Conservation (phyloP, 129 eudicot species). For the Centella asiatica region DNA sequence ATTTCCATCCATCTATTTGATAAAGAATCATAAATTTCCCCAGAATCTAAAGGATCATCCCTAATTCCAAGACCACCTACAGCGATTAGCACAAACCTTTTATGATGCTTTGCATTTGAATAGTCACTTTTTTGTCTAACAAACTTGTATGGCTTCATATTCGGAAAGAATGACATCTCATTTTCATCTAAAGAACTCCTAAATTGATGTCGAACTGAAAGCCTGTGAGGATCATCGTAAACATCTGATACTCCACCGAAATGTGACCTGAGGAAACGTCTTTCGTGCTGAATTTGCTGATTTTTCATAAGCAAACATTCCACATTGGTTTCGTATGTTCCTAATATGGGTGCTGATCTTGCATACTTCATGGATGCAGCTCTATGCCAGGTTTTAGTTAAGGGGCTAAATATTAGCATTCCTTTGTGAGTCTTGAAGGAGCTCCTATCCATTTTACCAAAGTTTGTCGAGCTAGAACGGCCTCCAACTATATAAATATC, state of each 20-base stretch:
- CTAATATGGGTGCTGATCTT: constrained; percentile 76
- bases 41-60: constrained; percentile 85
- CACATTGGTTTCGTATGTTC: constrained; percentile 47
- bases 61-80: constrained; percentile 88
- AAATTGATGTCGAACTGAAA: constrained; percentile 74
- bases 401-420: constrained; percentile 66
- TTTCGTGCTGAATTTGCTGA: constrained; percentile 52
- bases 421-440: constrained; percentile 90
- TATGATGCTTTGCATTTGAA: constrained; percentile 25
- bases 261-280: constrained; percentile 55
- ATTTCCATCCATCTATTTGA: constrained; percentile 80
- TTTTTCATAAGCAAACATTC: constrained; percentile 36
- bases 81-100: constrained; percentile 62
- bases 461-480: constrained; percentile 78
- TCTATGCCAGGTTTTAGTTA: constrained; percentile 64
- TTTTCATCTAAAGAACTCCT: constrained; percentile 50
- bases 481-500: constrained; percentile 78
- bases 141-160: constrained; percentile 26
- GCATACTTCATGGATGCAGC: constrained; percentile 78
- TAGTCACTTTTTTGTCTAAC: constrained; percentile 40
- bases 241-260: constrained; percentile 81
- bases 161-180: constrained; percentile 28
- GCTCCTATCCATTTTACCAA: constrained; percentile 68
- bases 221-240: constrained; percentile 90
- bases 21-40: constrained; percentile 75